Percentiles rank a stretch among this genome's conserved stretches.
Evolutionary conservation across 352 stramenopile genomes (phyloP).

Genomic region (Halophytophthora polymorphica): DNA sequence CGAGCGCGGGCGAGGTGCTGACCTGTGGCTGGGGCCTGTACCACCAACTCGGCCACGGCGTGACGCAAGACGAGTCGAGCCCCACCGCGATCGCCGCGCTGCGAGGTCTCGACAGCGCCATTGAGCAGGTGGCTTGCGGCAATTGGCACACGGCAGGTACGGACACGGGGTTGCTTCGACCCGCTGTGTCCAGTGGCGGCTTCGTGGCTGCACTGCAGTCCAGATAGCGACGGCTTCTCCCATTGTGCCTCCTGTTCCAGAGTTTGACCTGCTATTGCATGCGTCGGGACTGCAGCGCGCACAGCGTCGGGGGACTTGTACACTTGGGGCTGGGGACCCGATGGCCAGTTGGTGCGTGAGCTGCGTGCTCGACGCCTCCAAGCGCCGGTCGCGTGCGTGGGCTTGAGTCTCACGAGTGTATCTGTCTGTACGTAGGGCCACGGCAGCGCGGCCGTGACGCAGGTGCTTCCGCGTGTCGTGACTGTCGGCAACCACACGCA

Average conservation of each 20-base stretch:
- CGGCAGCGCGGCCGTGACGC: conserved; percentile 15
- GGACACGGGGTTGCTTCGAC: neutral
- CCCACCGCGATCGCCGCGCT: conserved; percentile 42
- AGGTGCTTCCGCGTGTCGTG: conserved; percentile 52
- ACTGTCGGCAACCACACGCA: conserved; percentile 21
- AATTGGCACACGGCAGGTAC: conserved; percentile 72
- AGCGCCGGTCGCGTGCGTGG: no score
- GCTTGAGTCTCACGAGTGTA: neutral
- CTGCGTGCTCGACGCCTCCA: neutral
- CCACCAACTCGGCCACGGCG: conserved; percentile 69
- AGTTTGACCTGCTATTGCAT: conserved; percentile 4
- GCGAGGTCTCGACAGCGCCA: conserved; percentile 41
- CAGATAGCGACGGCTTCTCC: no score
- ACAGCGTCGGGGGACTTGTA: conserved; percentile 68
- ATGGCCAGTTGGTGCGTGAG: conserved; percentile 63
- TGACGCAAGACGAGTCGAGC: conserved; percentile 26
- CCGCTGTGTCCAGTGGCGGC: neutral
- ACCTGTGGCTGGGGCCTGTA: conserved; percentile 82
- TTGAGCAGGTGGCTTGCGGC: conserved; percentile 57
- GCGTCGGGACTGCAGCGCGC: conserved; percentile 17
- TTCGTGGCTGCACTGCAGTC: neutral
- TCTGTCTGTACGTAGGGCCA: conserved; percentile 10
- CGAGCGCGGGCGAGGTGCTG: conserved; percentile 30
- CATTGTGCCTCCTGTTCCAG: conserved; percentile 4
- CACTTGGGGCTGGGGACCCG: conserved; percentile 72